These are phyloP conservation scores for Haberlea rhodopensis DNA, from an alignment of 257 asterid genomes.

Conservation along the genomic window DNA sequence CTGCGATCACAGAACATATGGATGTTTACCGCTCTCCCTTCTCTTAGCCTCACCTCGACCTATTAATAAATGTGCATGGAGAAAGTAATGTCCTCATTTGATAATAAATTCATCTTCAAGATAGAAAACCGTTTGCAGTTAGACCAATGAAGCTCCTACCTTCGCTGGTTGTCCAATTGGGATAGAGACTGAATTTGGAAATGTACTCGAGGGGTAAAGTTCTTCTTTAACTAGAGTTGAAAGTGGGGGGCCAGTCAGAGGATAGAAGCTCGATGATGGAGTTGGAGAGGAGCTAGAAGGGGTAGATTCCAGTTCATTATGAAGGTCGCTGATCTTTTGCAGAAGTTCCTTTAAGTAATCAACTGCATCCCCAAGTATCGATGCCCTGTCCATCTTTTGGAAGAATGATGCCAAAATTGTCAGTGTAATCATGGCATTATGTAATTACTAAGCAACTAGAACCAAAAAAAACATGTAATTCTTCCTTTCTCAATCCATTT, in stretches of 20 bases:
- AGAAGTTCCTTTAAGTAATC: constrained; percentile 70
- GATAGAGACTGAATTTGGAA: constrained; percentile 61
- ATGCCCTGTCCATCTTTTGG: constrained; percentile 77
- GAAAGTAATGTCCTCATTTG: background rate
- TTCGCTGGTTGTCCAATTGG: constrained; percentile 68
- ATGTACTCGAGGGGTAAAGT: constrained; percentile 59
- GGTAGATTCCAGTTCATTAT: constrained; percentile 60
- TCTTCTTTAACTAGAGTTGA: constrained; percentile 61
- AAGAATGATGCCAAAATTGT: background rate
- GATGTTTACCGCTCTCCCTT: constrained; percentile 66
- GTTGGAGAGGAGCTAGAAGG: constrained; percentile 43
- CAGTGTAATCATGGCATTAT: too few species aligned
- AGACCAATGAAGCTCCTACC: constrained; percentile 41
- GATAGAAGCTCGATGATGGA: constrained; percentile 39
- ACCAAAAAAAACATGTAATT: background rate
- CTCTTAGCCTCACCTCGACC: constrained; percentile 71
- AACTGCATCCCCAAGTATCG: constrained; percentile 76
- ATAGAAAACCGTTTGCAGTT: constrained; percentile 4
- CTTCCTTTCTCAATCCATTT: background rate
- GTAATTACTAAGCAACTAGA: background rate
- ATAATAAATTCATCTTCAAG: background rate
- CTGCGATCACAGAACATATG: constrained; percentile 66
- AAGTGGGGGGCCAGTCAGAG: constrained; percentile 45
- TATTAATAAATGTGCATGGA: constrained; percentile 16
- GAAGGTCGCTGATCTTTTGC: constrained; percentile 65